Conservation (phyloP, 78 protist genomes). For the Acrasis kona region DNA sequence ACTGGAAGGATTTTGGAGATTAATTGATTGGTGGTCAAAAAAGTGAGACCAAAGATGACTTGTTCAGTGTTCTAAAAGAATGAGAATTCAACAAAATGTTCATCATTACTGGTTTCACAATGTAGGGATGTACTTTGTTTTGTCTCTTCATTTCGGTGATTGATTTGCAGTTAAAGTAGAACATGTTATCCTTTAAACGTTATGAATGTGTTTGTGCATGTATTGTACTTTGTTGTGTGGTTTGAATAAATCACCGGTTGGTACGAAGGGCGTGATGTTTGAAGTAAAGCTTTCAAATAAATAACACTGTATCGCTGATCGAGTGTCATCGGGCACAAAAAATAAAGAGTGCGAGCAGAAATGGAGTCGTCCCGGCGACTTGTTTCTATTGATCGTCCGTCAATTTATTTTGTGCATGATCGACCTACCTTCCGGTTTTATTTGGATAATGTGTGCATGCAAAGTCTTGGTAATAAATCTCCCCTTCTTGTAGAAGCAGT, state of each 20-base stretch:
- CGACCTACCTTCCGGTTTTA: neutral
- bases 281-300: neutral
- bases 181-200: too few relatives aligned
- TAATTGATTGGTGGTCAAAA: neutral
- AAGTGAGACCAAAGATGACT: neutral
- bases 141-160: neutral
- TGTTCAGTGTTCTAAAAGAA: too few relatives aligned
- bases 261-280: neutral
- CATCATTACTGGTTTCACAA: neutral
- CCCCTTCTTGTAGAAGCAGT: neutral
- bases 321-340: neutral
- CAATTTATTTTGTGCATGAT: neutral
- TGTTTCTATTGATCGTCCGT: neutral
- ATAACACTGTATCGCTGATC: neutral
- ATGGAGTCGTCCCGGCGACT: neutral
- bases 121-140: neutral
- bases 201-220: too few relatives aligned
- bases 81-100: too few relatives aligned
- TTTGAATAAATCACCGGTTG: neutral
- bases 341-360: neutral
- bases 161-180: neutral
- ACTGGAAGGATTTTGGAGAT: neutral
- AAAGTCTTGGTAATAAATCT: neutral
- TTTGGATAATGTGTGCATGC: neutral
- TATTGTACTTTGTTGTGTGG: too few relatives aligned